Evolutionary conservation across 2,329 filamentous ascomycete species (phyloP), one percentile per base, ranked within the genome.

Genomic region (Sporothrix schenckii): DNA sequence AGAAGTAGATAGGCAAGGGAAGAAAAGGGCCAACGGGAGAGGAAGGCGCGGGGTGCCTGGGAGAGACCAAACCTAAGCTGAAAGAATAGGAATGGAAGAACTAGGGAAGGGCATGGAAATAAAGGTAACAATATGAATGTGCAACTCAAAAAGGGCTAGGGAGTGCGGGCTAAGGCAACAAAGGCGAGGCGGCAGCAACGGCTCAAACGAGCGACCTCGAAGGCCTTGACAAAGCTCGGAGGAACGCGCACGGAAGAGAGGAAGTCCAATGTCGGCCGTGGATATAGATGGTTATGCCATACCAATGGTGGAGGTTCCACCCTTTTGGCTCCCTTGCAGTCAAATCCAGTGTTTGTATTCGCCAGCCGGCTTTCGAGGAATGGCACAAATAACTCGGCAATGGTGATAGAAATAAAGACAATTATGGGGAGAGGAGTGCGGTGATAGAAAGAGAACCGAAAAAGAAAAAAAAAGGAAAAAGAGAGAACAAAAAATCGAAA

Each of bases 201-300:
- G 58, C 30, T 34, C 47, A 53, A n/a, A 39, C 53, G 44, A 41
- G 68, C 21, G 49, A 24, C 58, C 39, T 56, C 27, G 41, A 66
- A 44, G 53, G n/a, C 52, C 16, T 70, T 14, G n/a, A 52, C 19
- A 52, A 58, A 30, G 61, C 24, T 68, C 69, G 65, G 69, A 52
- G 69, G 39, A 71, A 49, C 69, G 69, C 69, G 56, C 44, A n/a
- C 69, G 69, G 69, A 16, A 56, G 34, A 71, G 66, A 65, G 66
- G 69, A 71, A 67, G 63, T 60, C 44, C 19, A 52, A 27, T 60
- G 41, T 44, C 30, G 34, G 53, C 34, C 54, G 52, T 70, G 69
- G 44, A 50, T 30, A 30, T 49, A 44, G 44, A 30, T 49, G 61
- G 44, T 47, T 47, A 52, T 52, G 19, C 63, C 63, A 66, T 13